Percentiles rank a stretch among this genome's conserved stretches.
Evolutionary conservation across 176 grass and related monocot species (phyloP).

Genomic region (Triticum urartu): DNA sequence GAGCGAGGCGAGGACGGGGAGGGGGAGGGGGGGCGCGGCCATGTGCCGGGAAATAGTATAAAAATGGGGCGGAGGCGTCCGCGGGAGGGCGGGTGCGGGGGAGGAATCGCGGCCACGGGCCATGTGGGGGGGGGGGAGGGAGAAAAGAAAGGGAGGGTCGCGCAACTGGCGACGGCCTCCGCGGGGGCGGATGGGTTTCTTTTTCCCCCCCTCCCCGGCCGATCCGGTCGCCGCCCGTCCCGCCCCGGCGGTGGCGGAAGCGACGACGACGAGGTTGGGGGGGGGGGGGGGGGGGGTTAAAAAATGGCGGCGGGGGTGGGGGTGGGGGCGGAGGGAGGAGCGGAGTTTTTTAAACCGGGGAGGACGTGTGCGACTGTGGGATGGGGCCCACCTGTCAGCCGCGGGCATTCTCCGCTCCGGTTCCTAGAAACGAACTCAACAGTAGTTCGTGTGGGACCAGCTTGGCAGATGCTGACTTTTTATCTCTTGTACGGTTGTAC

Average conservation of each 20-base stretch:
- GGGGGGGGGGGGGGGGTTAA: too few species aligned
- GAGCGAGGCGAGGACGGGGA: background rate
- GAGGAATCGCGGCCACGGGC: conserved; percentile 19
- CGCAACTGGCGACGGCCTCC: conserved; percentile 15
- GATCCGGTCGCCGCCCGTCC: too few species aligned
- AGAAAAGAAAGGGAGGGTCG: background rate
- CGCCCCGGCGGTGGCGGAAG: too few species aligned
- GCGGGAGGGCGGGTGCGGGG: background rate
- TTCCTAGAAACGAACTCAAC: background rate
- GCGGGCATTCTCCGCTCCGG: background rate
- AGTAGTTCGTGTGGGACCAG: background rate
- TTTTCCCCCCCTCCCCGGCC: too few species aligned
- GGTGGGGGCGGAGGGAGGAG: background rate
- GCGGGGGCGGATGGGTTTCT: background rate
- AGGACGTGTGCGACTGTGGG: background rate
- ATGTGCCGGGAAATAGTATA: conserved; percentile 21
- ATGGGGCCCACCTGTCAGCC: background rate
- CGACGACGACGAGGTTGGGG: too few species aligned
- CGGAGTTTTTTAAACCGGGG: background rate
- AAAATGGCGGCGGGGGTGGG: too few species aligned
- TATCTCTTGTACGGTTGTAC: background rate
- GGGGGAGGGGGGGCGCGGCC: background rate
- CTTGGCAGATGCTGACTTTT: background rate
- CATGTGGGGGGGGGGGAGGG: background rate
- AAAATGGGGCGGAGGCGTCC: conserved; percentile 11